Evolutionary conservation across 2,329 filamentous ascomycete species (phyloP).

Genomic region (Paraphoma sp.): DNA sequence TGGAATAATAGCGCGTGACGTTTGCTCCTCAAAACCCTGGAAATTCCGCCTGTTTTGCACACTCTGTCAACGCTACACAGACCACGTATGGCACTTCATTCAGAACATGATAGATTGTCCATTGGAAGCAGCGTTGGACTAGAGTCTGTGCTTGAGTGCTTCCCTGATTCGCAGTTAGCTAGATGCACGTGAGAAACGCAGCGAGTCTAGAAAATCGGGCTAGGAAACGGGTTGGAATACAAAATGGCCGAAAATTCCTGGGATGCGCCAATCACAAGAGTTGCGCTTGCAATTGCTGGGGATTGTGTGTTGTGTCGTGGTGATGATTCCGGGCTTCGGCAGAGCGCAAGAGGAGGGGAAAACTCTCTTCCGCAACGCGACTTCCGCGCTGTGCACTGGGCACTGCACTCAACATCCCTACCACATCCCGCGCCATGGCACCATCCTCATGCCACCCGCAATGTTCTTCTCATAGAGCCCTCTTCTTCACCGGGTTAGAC

Average conservation of each 20-base stretch:
- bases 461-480: neutral
- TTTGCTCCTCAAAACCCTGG: no score
- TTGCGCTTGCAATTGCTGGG: neutral
- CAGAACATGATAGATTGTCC: neutral
- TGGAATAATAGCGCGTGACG: constrained; percentile 1
- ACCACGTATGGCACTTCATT: neutral
- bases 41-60: no score
- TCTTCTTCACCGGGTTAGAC: constrained; percentile 7
- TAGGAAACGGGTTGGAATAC: neutral
- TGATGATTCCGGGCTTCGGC: neutral
- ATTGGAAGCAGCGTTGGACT: neutral
- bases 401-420: neutral
- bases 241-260: neutral
- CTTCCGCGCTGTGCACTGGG: neutral
- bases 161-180: neutral
- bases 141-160: neutral
- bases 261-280: neutral
- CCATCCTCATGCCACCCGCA: constrained; percentile 1
- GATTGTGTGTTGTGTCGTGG: neutral
- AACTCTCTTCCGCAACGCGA: constrained; percentile 4
- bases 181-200: neutral
- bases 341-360: neutral
- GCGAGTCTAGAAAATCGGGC: neutral
- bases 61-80: neutral
- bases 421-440: constrained; percentile 13